phyloP scores from a whole-genome alignment of 2,329 filamentous ascomycete genomes.

The Neocucurbitaria cava region DNA sequence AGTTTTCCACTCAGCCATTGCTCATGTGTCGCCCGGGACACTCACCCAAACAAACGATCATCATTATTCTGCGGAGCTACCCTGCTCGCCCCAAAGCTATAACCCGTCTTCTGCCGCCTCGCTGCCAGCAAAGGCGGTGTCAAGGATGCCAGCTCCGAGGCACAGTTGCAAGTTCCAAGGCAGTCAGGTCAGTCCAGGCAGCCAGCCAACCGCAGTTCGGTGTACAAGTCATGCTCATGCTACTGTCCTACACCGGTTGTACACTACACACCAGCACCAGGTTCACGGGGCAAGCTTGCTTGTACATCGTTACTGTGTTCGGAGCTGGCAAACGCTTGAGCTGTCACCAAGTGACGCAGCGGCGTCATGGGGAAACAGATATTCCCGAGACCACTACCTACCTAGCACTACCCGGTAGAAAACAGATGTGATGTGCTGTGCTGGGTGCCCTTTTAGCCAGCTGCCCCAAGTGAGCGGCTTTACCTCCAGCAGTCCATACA shows the following conservation, averaged over 20 bases:
- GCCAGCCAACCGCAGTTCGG: constrained; percentile 3
- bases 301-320: constrained; percentile 28
- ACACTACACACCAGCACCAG: too few species aligned
- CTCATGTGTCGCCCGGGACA: constrained; percentile 13
- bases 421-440: too few species aligned
- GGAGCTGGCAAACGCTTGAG: constrained; percentile 10
- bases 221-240: constrained; percentile 6
- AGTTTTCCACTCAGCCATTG: constrained; percentile 16
- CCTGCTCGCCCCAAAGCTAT: not conserved
- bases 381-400: constrained; percentile 6
- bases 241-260: too few species aligned
- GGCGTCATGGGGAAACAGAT: constrained; percentile 8
- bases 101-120: constrained; percentile 1
- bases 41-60: constrained; percentile 6
- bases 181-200: too few species aligned
- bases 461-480: not conserved
- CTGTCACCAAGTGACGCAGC: constrained; percentile 26
- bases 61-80: constrained; percentile 14
- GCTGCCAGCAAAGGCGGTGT: constrained; percentile 24
- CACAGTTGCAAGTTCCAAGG: too few species aligned
- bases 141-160: constrained; percentile 22
- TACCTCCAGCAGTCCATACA: not conserved
- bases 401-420: too few species aligned
- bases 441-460: too few species aligned
- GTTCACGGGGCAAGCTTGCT: not conserved